Conservation (phyloP, 2,329 filamentous ascomycete species). For the Zasmidium cellare region DNA sequence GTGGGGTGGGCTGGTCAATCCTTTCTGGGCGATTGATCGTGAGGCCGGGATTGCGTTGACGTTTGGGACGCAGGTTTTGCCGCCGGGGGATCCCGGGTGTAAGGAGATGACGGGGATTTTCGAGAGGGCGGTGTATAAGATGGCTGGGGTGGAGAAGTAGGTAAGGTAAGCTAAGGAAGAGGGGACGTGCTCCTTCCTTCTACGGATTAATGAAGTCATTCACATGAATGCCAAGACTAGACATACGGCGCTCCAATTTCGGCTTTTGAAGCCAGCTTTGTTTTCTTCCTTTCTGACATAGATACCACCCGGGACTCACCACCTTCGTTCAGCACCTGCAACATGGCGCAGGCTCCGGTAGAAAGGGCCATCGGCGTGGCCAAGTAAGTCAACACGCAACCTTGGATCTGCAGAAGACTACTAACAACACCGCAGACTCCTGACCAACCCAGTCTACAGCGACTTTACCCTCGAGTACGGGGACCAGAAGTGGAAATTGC, state of each 20-base stretch:
- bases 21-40: conserved; percentile 47
- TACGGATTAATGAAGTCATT: background rate
- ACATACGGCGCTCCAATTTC: too few species aligned
- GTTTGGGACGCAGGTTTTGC: conserved; percentile 46
- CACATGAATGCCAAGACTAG: background rate
- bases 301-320: too few species aligned
- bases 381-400: too few species aligned
- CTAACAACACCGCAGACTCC: too few species aligned
- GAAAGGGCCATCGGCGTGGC: too few species aligned
- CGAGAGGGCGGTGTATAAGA: conserved; percentile 44
- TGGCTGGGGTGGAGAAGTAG: conserved; percentile 18
- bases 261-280: too few species aligned
- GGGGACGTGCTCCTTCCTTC: background rate
- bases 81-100: conserved; percentile 41
- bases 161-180: too few species aligned
- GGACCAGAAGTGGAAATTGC: background rate
- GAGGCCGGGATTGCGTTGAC: conserved; percentile 43
- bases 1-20: conserved; percentile 51
- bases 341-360: too few species aligned
- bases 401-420: too few species aligned
- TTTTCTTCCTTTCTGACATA: too few species aligned
- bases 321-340: too few species aligned
- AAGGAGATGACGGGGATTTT: conserved; percentile 39
- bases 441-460: background rate
- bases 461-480: background rate